Evolutionary conservation across 2,329 filamentous ascomycete species (phyloP).

Genomic region (Blastomyces gilchristii): DNA sequence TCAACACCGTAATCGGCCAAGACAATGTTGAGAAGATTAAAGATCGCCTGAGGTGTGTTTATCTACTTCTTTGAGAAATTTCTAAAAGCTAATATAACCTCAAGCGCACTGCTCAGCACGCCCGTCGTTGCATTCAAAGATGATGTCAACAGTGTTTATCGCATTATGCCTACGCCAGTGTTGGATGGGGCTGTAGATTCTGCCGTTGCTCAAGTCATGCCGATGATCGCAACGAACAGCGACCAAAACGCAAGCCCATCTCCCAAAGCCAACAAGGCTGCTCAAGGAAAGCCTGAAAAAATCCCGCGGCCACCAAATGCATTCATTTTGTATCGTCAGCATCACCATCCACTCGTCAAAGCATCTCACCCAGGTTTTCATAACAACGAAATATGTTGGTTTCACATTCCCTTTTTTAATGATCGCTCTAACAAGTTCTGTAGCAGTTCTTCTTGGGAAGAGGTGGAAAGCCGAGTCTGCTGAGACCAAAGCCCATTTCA

Average conservation of each 20-base stretch:
- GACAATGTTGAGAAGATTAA: conserved; percentile 25
- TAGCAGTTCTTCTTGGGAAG: conserved; percentile 34
- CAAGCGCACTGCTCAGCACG: conserved; percentile 19
- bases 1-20: conserved; percentile 24
- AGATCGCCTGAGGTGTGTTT: conserved; percentile 23
- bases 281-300: conserved; percentile 22
- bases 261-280: conserved; percentile 9
- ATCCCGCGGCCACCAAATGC: conserved; percentile 38
- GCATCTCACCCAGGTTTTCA: conserved; percentile 32
- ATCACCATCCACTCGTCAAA: conserved; percentile 30
- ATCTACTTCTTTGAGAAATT: not conserved
- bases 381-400: conserved; percentile 40
- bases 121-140: conserved; percentile 23
- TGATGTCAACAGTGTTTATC: conserved; percentile 22
- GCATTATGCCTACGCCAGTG: conserved; percentile 23
- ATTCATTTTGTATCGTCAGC: conserved; percentile 38
- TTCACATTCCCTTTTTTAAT: not conserved
- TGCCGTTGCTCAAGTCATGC: conserved; percentile 19
- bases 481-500: conserved; percentile 30
- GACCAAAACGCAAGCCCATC: conserved; percentile 4
- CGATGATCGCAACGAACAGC: conserved; percentile 7
- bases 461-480: conserved; percentile 33
- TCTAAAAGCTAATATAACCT: conserved; percentile 12
- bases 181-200: conserved; percentile 19
- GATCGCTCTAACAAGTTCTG: conserved; percentile 13